Base-by-base conservation (phyloP, 2,329 filamentous ascomycete species). In the Diaporthe vaccinii region DNA sequence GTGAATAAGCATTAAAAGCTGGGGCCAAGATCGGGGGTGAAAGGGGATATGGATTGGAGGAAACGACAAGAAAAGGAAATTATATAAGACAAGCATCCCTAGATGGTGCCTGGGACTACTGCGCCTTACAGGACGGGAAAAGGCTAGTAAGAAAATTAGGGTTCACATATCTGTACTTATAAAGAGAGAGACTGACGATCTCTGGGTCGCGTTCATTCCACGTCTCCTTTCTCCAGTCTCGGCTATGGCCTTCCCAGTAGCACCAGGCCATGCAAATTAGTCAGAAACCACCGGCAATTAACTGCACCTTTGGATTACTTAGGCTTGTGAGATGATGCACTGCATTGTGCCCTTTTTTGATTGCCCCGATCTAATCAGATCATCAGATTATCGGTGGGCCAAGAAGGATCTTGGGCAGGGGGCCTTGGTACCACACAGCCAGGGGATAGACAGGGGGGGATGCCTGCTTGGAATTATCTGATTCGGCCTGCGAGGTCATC, bases 281-380 rank as follows among this genome's bases (percentile, higher is more conserved):
- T 44, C 20, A 34, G 5, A 51, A 51, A 34, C 4, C 10, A 20
- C 2, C 44, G 61, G 39, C 39, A 62, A 14, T 65, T n/a, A 12
- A 46, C 59, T 46, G 8, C 8, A 6, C 22, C 7, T 28, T 9
- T 28, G 20, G n/a, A 28, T 25, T 31, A 41, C 8, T 39, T 55
- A 14, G 15, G 51, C 34, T 12, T 34, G 53, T 25, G 68, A 72
- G 12, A 46, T 46, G 39, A 34, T 36, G 49, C 49, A 46, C 34
- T 36, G 49, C 49, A 46, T 34, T n/a, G 20, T 31, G 25, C 51
- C 36, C 25, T 25, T 41, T 59, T n/a, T 59, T 72, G 53, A 58
- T 61, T 10, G 44, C 15, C 31, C 17, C 39, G 31, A 72, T 72
- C 70, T 72, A 72, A 72, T 72, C 57, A 72, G 70, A 72, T 72